phyloP scores from a whole-genome alignment of 768 basidiomycete species.

The Coprinellus micaceus region DNA sequence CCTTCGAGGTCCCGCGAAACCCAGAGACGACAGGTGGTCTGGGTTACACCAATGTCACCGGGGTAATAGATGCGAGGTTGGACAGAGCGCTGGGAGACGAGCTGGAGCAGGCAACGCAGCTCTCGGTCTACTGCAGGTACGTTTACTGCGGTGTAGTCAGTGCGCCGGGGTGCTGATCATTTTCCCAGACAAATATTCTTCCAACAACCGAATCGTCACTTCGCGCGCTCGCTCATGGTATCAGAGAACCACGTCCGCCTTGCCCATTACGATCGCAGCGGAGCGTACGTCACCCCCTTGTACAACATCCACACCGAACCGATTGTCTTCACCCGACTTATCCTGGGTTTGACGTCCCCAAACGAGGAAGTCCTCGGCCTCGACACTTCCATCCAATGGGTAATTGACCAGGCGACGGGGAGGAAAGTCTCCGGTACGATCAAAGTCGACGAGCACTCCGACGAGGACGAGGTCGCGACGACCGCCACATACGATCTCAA shows the following conservation, averaged over 20 bases:
- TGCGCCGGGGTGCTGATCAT: too few relatives aligned
- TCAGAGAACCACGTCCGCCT: neutral
- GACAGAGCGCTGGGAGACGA: neutral
- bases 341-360: neutral
- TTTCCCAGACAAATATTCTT: neutral
- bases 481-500: neutral
- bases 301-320: neutral
- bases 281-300: neutral
- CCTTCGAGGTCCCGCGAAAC: neutral
- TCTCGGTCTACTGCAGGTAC: neutral
- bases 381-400: conserved; percentile 2
- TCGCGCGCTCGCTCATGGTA: conserved; percentile 1
- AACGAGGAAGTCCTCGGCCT: neutral
- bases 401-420: neutral
- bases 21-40: neutral
- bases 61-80: neutral
- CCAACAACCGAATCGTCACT: conserved; percentile 1
- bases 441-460: neutral
- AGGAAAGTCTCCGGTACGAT: neutral
- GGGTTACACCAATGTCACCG: neutral
- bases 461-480: too few relatives aligned
- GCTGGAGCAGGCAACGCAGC: neutral
- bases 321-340: neutral
- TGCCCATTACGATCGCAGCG: conserved; percentile 3
- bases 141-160: too few relatives aligned